These are phyloP conservation scores for Massarina eburnea DNA, from an alignment of 2,329 filamentous ascomycete genomes.

Conservation along the genomic window DNA sequence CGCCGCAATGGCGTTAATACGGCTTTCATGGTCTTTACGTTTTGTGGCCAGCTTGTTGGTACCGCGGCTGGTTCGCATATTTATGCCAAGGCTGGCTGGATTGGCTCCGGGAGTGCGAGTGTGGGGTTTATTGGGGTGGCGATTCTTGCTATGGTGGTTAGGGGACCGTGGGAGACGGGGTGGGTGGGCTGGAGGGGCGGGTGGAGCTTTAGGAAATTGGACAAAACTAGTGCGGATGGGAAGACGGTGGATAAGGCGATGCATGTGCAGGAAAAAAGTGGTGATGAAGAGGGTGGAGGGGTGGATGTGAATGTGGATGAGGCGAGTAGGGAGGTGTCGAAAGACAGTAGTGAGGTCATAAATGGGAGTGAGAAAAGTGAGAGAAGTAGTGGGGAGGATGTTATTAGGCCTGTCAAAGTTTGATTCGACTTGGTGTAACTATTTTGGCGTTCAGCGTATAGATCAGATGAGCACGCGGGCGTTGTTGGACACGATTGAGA, in stretches of 20 bases:
- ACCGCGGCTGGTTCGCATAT: slow-evolving; percentile 56
- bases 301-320: slow-evolving; percentile 36
- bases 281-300: slow-evolving; percentile 2
- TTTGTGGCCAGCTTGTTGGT: slow-evolving; percentile 74
- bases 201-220: slow-evolving; percentile 52
- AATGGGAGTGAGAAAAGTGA: slow-evolving; percentile 8
- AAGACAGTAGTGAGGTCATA: slow-evolving; percentile 5
- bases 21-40: slow-evolving; percentile 76
- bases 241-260: slow-evolving; percentile 32
- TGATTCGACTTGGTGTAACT: no score
- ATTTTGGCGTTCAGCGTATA: no score
- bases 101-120: slow-evolving; percentile 57
- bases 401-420: slow-evolving; percentile 11
- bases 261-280: slow-evolving; percentile 7
- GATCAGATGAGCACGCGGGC: no score
- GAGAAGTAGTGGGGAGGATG: slow-evolving; percentile 16
- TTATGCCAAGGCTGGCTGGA: slow-evolving; percentile 60
- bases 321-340: slow-evolving; percentile 20
- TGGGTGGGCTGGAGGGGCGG: slow-evolving; percentile 66
- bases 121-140: slow-evolving; percentile 57
- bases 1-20: slow-evolving; percentile 77
- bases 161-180: slow-evolving; percentile 59
- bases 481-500: no score
- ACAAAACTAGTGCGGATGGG: slow-evolving; percentile 44
- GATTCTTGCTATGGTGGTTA: slow-evolving; percentile 49